Base-by-base conservation (phyloP, 208 protist species). In the Vickermania ingenoplastis region DNA sequence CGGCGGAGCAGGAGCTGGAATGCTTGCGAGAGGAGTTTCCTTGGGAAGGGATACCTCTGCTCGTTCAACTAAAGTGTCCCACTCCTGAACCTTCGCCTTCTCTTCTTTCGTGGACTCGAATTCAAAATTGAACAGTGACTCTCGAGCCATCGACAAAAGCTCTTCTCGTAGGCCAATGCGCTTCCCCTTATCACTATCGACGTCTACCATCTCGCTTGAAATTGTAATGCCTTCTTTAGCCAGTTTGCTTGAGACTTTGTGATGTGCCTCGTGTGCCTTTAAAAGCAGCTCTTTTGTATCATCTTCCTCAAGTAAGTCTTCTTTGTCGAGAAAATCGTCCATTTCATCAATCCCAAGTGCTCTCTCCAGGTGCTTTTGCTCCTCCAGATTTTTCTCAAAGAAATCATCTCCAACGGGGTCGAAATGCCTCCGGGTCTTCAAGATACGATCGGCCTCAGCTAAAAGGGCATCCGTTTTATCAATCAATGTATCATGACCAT, bases 71-170 rank as follows among this genome's bases (percentile, higher is more conserved):
- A 58, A 41, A 21, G 61, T 24, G 28, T 82, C 72, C 77, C 77
- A 83, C 48, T 73, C 63, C 11, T 22, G n/a, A 0, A 75, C 24
- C 2, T 28, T 62, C 17, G 55, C 45, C 53, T 66, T 41, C 28
- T 75, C 77, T 30, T 72, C 65, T 14, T 26, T 2, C 14, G 61
- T 69, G 4, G 75, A 71, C 28, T 72, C 66, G 63, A 82, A 77
- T 23, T 90, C 83, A 71, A 79, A 90, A 0, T 73, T 76, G 70
- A 75, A 90, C 7, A 90, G 67, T 25, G 28, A 57, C 5, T 36
- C 52, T 11, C 30, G 53, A 7, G 28, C 23, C 5, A 21, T n/a
- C n/a, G n/a, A n/a, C n/a, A n/a, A n/a, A n/a, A n/a, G n/a, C n/a
- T n/a, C n/a, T n/a, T n/a, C n/a, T n/a, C n/a, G n/a, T n/a, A n/a